phyloP scores from a whole-genome alignment of 2,329 filamentous ascomycete species.

The Monilinia laxa region DNA sequence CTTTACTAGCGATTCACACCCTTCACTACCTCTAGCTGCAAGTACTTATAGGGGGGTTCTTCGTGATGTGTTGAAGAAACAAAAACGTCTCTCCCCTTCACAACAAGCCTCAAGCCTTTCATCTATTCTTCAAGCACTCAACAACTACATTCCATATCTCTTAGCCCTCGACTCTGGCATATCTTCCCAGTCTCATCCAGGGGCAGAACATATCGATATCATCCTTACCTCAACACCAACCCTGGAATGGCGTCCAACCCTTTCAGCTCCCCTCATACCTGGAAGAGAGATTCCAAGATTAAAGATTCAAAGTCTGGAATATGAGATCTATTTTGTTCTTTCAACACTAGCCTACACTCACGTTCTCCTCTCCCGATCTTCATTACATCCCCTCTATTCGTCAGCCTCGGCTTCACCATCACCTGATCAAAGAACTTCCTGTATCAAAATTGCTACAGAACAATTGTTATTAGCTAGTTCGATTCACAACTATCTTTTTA shows the following conservation, averaged over 20 bases:
- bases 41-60: conserved; percentile 83
- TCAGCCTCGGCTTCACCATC: conserved; percentile 60
- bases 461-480: conserved; percentile 75
- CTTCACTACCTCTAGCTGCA: conserved; percentile 78
- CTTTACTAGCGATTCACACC: conserved; percentile 79
- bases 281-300: conserved; percentile 65
- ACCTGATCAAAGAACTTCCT: conserved; percentile 64
- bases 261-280: conserved; percentile 64
- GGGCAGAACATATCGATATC: conserved; percentile 64
- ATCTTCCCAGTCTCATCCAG: conserved; percentile 50
- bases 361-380: conserved; percentile 67
- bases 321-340: conserved; percentile 78
- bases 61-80: conserved; percentile 78
- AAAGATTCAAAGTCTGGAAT: conserved; percentile 71
- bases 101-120: conserved; percentile 71
- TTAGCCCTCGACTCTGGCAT: conserved; percentile 73
- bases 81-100: conserved; percentile 77
- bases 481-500: conserved; percentile 70
- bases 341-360: conserved; percentile 75
- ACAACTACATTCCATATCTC: conserved; percentile 80
- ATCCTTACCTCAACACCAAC: conserved; percentile 59
- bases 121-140: conserved; percentile 66
- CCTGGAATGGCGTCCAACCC: conserved; percentile 81
- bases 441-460: conserved; percentile 73
- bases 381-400: conserved; percentile 71